phyloP scores from a whole-genome alignment of 129 eudicot species.

The Solidago caesia region DNA sequence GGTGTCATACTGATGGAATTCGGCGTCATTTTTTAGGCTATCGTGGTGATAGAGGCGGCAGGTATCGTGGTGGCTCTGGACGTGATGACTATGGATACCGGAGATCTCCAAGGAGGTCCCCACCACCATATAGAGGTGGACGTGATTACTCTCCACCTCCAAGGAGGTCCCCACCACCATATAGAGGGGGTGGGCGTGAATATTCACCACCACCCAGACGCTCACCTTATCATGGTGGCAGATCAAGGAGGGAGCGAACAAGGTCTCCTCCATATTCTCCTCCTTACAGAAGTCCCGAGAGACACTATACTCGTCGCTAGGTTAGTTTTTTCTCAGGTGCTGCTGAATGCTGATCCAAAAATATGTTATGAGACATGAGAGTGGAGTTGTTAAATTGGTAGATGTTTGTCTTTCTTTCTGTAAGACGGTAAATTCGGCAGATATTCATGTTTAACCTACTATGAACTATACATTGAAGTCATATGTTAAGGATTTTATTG shows the following conservation, averaged over 20 bases:
- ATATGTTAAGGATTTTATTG: slow-evolving; percentile 5
- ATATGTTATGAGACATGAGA: slow-evolving; percentile 17
- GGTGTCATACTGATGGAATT: slow-evolving; percentile 15
- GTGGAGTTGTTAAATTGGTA: slow-evolving; percentile 13
- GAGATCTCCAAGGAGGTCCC: slow-evolving; percentile 83
- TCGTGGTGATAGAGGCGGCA: slow-evolving; percentile 68
- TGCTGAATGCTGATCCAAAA: slow-evolving; percentile 12
- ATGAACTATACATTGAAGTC: slow-evolving; percentile 4
- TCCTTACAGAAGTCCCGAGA: slow-evolving; percentile 63
- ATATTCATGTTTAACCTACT: background rate
- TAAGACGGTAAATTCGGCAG: background rate
- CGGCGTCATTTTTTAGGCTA: slow-evolving; percentile 43
- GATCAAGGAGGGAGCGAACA: slow-evolving; percentile 85
- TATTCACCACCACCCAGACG: slow-evolving; percentile 72
- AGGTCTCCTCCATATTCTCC: slow-evolving; percentile 75
- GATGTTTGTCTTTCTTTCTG: slow-evolving; percentile 7
- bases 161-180: slow-evolving; percentile 70
- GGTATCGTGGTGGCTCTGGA: slow-evolving; percentile 75
- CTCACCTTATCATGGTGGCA: slow-evolving; percentile 68
- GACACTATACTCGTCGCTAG: slow-evolving; percentile 78
- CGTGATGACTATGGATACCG: slow-evolving; percentile 85
- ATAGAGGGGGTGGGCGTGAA: slow-evolving; percentile 72
- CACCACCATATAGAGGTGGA: slow-evolving; percentile 61
- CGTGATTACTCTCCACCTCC: slow-evolving; percentile 72
- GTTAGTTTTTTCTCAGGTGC: slow-evolving; percentile 16